Conservation (phyloP, 2,329 filamentous ascomycete species). For the Bipolaris gigantea region DNA sequence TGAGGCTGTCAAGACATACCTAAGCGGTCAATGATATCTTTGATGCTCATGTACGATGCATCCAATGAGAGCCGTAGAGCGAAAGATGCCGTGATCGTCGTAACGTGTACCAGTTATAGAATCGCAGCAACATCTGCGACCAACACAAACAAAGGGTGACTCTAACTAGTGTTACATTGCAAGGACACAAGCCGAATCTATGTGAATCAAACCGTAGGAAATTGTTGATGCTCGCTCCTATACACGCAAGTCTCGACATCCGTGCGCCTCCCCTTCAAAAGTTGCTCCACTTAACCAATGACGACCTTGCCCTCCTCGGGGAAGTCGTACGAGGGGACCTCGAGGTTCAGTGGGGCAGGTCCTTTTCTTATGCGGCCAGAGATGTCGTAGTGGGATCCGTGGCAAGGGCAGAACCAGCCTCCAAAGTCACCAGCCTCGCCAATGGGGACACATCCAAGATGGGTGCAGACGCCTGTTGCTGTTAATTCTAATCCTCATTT, state of each 20-base stretch:
- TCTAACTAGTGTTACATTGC: slow-evolving; percentile 45
- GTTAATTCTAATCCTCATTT: slow-evolving; percentile 27
- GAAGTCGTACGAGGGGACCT: slow-evolving; percentile 92
- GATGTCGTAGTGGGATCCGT: slow-evolving; percentile 99
- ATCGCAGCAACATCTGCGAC: neutral
- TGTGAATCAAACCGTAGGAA: slow-evolving; percentile 33
- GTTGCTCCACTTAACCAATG: slow-evolving; percentile 71
- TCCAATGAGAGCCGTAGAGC: neutral
- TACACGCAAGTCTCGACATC: slow-evolving; percentile 26
- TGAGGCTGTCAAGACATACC: slow-evolving; percentile 73
- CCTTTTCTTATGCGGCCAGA: slow-evolving; percentile 97
- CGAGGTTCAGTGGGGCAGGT: slow-evolving; percentile 94
- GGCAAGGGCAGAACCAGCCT: slow-evolving; percentile 99
- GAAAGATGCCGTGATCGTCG: neutral
- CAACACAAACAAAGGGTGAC: slow-evolving; percentile 12
- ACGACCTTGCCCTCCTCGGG: slow-evolving; percentile 83
- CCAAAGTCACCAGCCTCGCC: slow-evolving; percentile 97
- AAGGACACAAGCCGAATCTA: slow-evolving; percentile 42
- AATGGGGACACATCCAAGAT: slow-evolving; percentile 98
- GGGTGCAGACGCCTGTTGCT: slow-evolving; percentile 86
- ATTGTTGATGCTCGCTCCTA: slow-evolving; percentile 39
- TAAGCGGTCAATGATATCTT: slow-evolving; percentile 50
- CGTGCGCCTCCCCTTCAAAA: slow-evolving; percentile 7
- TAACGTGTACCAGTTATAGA: neutral
- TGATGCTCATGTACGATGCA: neutral